Base-by-base conservation (phyloP, 78 protist genomes). In the Tieghemostelium lacteum region DNA sequence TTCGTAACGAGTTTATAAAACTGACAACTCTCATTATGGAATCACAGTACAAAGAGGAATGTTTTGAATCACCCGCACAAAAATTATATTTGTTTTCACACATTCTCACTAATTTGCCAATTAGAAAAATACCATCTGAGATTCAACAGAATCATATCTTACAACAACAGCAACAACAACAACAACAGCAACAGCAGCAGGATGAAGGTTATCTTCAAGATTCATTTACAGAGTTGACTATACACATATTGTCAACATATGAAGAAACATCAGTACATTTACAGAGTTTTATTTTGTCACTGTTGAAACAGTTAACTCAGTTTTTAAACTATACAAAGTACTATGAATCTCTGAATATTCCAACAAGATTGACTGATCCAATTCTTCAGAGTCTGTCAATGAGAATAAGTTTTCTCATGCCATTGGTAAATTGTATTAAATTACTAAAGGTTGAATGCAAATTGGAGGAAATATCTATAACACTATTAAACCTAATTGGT, bases 201-300 rank as follows among this genome's bases (percentile, higher is more conserved):
- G 91, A 83, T 69, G 69, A 70, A 22, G 26, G 37, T 3, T 3
- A 58, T 28, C 36, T 83, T 2, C 91, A 83, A 69, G 78, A 83
- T 42, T 83, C 91, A 29, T 83, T 83, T 61, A 83, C 91, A 31
- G 91, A 83, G 37, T 24, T 83, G 3, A 83, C 69, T 26, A 69
- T 69, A 39, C 37, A 69, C 28, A 83, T 83, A n/a, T 31, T 83
- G 16, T 28, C 61, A 6, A 67, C 91, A 1, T 83, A 69, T 28
- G 80, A 83, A n/a, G 45, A 58, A 17, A 49, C 58, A 19, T 69
- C 71, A 60, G n/a, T 22, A n/a, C 22, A 33, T 10, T 28, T 70
- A 0, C 75, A 69, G 26, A 33, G 50, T 16, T 83, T 83, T 40
- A 54, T 69, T 19, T 49, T 83, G 3, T 83, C 91, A 33, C 14